These are phyloP conservation scores for Juncus effusus DNA, from an alignment of 176 grass and related monocot species.

Conservation along the genomic window DNA sequence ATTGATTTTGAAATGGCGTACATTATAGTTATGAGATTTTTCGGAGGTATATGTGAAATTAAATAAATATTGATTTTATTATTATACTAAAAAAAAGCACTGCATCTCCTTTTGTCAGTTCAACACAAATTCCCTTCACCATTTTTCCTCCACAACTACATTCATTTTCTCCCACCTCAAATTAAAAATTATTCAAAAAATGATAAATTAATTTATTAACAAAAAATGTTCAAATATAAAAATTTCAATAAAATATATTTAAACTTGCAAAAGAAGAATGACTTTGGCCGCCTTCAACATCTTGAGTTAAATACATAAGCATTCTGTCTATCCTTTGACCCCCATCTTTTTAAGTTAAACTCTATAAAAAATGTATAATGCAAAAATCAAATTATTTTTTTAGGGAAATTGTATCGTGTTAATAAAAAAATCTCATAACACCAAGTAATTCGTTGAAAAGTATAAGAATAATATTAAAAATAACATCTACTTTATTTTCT, in stretches of 20 bases:
- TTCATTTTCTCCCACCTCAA: too few species aligned
- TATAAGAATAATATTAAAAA: too few species aligned
- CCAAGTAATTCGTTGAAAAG: too few species aligned
- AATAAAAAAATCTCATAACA: too few species aligned
- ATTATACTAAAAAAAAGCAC: slow-evolving; percentile 84
- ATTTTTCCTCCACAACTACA: slow-evolving; percentile 27
- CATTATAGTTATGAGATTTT: background rate
- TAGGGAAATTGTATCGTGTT: too few species aligned
- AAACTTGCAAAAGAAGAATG: slow-evolving; percentile 60
- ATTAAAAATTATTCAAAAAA: too few species aligned
- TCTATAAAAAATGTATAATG: slow-evolving; percentile 27
- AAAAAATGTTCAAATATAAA: too few species aligned
- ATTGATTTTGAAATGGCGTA: background rate
- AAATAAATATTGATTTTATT: background rate
- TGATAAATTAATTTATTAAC: too few species aligned
- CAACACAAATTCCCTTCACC: slow-evolving; percentile 65
- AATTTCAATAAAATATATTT: background rate
- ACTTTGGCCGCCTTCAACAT: slow-evolving; percentile 93
- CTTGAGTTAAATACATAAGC: slow-evolving; percentile 95
- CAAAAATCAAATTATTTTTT: too few species aligned
- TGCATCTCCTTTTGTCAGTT: slow-evolving; percentile 89
- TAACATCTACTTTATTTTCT: too few species aligned
- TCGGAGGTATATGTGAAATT: slow-evolving; percentile 7
- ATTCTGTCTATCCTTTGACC: slow-evolving; percentile 86
- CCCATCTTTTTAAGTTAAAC: slow-evolving; percentile 69